A percentile compares a stretch with the other conserved stretches of the same genome.
phyloP scores from a whole-genome alignment of 352 stramenopile genomes.

The Elongisporangium prolatum region DNA sequence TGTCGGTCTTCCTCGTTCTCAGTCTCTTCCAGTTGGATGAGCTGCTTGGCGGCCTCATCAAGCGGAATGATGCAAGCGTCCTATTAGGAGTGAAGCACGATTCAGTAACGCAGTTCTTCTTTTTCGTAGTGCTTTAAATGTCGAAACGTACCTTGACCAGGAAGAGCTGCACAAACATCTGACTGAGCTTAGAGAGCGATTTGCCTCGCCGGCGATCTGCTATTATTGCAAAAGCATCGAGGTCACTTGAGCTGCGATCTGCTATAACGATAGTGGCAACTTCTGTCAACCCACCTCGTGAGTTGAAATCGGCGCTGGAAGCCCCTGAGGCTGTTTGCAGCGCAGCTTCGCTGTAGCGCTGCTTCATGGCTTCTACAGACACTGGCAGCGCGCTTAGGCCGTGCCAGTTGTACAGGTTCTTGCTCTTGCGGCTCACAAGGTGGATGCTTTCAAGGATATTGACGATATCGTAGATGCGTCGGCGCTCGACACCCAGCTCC shows the following conservation, averaged over 20 bases:
- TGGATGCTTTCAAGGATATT: conserved; percentile 97
- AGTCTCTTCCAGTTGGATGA: conserved; percentile 87
- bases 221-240: conserved; percentile 3
- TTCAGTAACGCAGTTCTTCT: background rate
- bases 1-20: conserved; percentile 69
- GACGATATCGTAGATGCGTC: conserved; percentile 97
- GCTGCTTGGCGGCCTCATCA: conserved; percentile 90
- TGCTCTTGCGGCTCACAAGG: conserved; percentile 93
- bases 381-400: conserved; percentile 58
- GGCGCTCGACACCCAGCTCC: conserved; percentile 86
- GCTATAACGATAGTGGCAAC: no score
- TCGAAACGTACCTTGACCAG: conserved; percentile 63
- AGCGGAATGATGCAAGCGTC: conserved; percentile 91
- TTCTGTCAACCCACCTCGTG: conserved; percentile 37
- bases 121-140: no score
- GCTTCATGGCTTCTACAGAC: conserved; percentile 70
- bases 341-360: conserved; percentile 34
- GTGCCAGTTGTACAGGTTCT: conserved; percentile 95
- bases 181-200: conserved; percentile 90
- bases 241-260: background rate
- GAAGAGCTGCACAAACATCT: conserved; percentile 96
- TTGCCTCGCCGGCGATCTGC: conserved; percentile 66
- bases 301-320: conserved; percentile 40
- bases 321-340: conserved; percentile 9
- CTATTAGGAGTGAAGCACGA: conserved; percentile 19